Conservation (phyloP, 148 eudicot genomes). For the Rhododendron henanense region DNA sequence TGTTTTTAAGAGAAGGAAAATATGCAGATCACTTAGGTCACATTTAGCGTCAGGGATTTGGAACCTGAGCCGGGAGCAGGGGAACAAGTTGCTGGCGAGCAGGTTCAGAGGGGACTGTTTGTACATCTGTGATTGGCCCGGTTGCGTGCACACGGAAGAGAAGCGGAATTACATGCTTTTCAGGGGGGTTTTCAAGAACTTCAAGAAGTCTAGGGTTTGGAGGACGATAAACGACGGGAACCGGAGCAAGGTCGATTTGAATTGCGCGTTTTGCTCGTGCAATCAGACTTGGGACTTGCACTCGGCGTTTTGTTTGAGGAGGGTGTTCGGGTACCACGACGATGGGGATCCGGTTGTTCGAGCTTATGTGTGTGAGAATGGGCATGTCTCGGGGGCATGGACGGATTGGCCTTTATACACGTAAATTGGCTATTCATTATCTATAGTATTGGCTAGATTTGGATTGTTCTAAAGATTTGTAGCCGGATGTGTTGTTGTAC, state of each 20-base stretch:
- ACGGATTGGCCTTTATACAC: slow-evolving; percentile 78
- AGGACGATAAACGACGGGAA: slow-evolving; percentile 81
- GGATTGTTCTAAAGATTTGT: background rate
- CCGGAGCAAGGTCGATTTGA: slow-evolving; percentile 45
- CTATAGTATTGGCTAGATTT: background rate
- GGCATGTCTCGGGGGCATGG: slow-evolving; percentile 99
- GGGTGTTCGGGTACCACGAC: slow-evolving; percentile 81
- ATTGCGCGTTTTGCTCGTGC: slow-evolving; percentile 71
- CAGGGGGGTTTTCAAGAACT: slow-evolving; percentile 81
- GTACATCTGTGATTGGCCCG: slow-evolving; percentile 94
- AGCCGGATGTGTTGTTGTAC: background rate
- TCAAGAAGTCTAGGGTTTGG: slow-evolving; percentile 79
- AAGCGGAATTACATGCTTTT: slow-evolving; percentile 85
- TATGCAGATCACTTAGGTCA: slow-evolving; percentile 34
- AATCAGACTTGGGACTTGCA: slow-evolving; percentile 81
- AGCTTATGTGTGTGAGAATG: slow-evolving; percentile 92
- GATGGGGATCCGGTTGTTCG: slow-evolving; percentile 93
- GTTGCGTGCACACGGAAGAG: slow-evolving; percentile 74
- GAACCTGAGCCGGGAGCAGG: slow-evolving; percentile 79
- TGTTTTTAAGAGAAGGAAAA: slow-evolving; percentile 41
- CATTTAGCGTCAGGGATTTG: slow-evolving; percentile 74
- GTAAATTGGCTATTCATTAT: slow-evolving; percentile 16
- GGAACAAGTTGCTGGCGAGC: slow-evolving; percentile 74
- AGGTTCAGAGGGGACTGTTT: slow-evolving; percentile 73
- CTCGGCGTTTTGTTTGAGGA: slow-evolving; percentile 85